Percentiles rank a stretch among this genome's conserved stretches.
phyloP scores from a whole-genome alignment of 2,329 filamentous ascomycete species.

The Gaeumannomyces sp. region DNA sequence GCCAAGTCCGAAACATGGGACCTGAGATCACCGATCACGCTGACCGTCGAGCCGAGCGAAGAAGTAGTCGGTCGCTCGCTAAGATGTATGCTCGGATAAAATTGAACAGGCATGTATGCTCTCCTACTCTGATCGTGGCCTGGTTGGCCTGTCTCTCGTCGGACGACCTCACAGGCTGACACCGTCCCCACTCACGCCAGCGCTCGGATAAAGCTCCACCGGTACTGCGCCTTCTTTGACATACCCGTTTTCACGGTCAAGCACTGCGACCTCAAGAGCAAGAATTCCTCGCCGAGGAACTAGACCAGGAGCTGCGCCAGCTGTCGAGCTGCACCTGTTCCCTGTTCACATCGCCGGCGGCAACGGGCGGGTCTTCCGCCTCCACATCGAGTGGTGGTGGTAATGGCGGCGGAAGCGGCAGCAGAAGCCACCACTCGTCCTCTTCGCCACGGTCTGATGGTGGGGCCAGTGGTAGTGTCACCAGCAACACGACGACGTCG shows the following conservation, averaged over 20 bases:
- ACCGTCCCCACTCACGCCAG: conserved; percentile 21
- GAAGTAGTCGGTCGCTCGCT: conserved; percentile 35
- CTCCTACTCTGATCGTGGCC: neutral
- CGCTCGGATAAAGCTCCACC: conserved; percentile 44
- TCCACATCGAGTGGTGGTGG: neutral
- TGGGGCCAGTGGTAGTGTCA: neutral
- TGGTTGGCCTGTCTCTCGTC: neutral
- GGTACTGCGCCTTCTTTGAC: conserved; percentile 45
- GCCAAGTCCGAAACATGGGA: conserved; percentile 30
- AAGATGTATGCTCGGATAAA: conserved; percentile 42
- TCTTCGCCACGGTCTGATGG: conserved; percentile 1
- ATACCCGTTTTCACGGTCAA: conserved; percentile 41
- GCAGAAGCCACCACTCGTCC: conserved; percentile 1
- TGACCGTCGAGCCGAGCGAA: conserved; percentile 32
- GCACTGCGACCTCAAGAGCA: conserved; percentile 40
- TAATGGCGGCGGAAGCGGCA: neutral
- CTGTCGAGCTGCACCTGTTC: conserved; percentile 29
- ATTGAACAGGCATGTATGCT: conserved; percentile 35
- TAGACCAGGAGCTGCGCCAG: conserved; percentile 7
- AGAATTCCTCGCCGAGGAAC: conserved; percentile 8
- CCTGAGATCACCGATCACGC: conserved; percentile 26
- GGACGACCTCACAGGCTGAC: conserved; percentile 3
- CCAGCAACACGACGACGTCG: neutral
- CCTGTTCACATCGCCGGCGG: conserved; percentile 10
- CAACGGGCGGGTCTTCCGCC: neutral